These are phyloP conservation scores for Aspergillus avenaceus DNA, from an alignment of 495 filamentous ascomycete species.

Conservation along the genomic window DNA sequence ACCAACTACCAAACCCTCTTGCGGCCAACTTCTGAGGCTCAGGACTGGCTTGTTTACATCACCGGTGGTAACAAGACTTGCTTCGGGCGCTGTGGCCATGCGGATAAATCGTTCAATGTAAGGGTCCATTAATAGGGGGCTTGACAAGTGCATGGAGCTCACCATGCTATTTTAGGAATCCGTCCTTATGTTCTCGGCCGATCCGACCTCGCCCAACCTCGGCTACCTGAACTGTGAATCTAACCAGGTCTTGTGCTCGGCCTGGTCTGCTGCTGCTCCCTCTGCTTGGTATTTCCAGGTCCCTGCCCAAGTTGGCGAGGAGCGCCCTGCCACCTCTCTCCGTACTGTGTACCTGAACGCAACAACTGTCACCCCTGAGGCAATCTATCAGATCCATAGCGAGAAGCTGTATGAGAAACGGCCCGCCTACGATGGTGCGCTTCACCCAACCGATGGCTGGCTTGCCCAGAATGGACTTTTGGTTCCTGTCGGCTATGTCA, in stretches of 20 bases:
- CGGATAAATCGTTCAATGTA: constrained; percentile 56
- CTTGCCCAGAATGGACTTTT: constrained; percentile 62
- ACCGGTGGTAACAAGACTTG: constrained; percentile 88
- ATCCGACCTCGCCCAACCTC: constrained; percentile 64
- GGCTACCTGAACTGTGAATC: constrained; percentile 75
- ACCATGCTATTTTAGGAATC: constrained; percentile 50
- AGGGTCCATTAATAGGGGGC: constrained; percentile 13
- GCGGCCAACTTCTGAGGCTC: constrained; percentile 56
- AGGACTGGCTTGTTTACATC: constrained; percentile 78
- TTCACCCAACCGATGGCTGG: constrained; percentile 77
- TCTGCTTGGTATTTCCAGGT: constrained; percentile 70
- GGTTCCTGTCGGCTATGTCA: constrained; percentile 64
- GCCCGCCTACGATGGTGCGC: constrained; percentile 61
- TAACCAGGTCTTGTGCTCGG: constrained; percentile 74
- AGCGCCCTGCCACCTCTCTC: constrained; percentile 42
- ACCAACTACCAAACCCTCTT: constrained; percentile 71
- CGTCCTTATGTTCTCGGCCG: constrained; percentile 59
- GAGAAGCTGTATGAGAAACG: constrained; percentile 55
- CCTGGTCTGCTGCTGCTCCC: constrained; percentile 70
- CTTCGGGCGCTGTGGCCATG: constrained; percentile 56
- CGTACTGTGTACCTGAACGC: constrained; percentile 59
- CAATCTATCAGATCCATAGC: constrained; percentile 59
- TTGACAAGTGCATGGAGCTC: constrained; percentile 4
- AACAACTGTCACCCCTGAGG: constrained; percentile 59
- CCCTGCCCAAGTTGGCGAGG: constrained; percentile 46